These are phyloP conservation scores for Didymella keratinophila DNA, from an alignment of 2,329 filamentous ascomycete species.

Conservation along the genomic window DNA sequence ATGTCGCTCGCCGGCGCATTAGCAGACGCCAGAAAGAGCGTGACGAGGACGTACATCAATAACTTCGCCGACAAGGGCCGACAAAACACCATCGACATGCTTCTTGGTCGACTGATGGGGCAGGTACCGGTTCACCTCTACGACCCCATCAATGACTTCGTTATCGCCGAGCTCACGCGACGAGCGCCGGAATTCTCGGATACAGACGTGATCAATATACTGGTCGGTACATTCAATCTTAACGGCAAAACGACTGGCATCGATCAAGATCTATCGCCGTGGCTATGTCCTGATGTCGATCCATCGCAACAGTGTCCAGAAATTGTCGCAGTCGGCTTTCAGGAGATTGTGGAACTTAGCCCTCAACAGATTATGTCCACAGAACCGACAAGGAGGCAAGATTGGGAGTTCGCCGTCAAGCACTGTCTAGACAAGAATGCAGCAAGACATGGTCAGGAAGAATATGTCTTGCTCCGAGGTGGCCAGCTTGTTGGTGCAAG, in stretches of 20 bases:
- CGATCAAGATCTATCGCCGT: constrained; percentile 79
- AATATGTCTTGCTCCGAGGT: constrained; percentile 88
- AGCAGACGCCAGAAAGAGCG: constrained; percentile 94
- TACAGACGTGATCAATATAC: constrained; percentile 77
- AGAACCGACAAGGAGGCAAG: constrained; percentile 81
- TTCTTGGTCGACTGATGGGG: constrained; percentile 84
- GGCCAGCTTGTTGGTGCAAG: constrained; percentile 95
- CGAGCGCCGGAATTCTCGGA: constrained; percentile 76
- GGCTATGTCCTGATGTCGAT: constrained; percentile 77
- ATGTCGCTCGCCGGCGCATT: constrained; percentile 94
- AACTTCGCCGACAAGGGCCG: constrained; percentile 94
- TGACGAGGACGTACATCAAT: constrained; percentile 94
- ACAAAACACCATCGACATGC: constrained; percentile 93
- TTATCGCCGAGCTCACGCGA: constrained; percentile 76
- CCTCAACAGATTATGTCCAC: constrained; percentile 99
- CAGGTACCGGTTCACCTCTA: constrained; percentile 85
- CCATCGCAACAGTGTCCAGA: constrained; percentile 72
- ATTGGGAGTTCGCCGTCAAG: constrained; percentile 86
- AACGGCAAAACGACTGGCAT: constrained; percentile 86
- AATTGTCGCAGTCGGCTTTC: constrained; percentile 90
- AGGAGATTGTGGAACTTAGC: constrained; percentile 97
- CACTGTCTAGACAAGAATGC: constrained; percentile 77
- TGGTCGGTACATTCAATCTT: constrained; percentile 90
- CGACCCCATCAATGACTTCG: constrained; percentile 93
- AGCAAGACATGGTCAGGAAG: constrained; percentile 69